Evolutionary conservation across 495 filamentous ascomycete genomes (phyloP).

Genomic region (Penicillium egyptiacum): DNA sequence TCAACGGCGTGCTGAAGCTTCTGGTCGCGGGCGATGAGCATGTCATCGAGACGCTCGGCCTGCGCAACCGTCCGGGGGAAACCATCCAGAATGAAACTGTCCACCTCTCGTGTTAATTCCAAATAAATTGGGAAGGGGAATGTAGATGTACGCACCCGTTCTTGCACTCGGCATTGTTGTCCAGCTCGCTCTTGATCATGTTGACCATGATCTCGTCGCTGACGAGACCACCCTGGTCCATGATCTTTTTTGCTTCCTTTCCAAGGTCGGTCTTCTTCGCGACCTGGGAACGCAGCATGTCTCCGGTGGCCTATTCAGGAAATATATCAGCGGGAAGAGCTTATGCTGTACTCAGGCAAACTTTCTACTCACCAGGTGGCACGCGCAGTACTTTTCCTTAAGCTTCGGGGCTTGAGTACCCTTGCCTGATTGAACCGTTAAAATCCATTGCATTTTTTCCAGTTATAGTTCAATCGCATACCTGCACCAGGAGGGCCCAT

Average conservation of each 20-base stretch:
- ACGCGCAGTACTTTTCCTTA: constrained; percentile 94
- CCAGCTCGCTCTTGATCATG: constrained; percentile 97
- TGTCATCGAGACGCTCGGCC: constrained; percentile 89
- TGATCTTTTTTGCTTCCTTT: constrained; percentile 99
- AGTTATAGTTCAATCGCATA: constrained; percentile 42
- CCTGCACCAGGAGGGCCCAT: constrained; percentile 98
- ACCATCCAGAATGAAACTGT: constrained; percentile 96
- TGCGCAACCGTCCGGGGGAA: constrained; percentile 96
- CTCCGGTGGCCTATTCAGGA: constrained; percentile 79
- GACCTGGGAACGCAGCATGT: constrained; percentile 98
- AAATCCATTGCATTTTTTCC: constrained; percentile 23
- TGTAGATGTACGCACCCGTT: constrained; percentile 60
- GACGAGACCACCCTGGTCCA: constrained; percentile 96
- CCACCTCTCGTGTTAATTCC: constrained; percentile 19
- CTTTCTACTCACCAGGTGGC: constrained; percentile 76
- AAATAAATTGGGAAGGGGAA: neutral
- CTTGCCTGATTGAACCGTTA: constrained; percentile 68
- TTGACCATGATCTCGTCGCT: constrained; percentile 99
- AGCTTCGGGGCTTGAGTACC: constrained; percentile 97
- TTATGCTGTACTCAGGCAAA: constrained; percentile 4
- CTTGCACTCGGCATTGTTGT: constrained; percentile 92
- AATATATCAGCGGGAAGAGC: constrained; percentile 12
- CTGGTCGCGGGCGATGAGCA: constrained; percentile 72
- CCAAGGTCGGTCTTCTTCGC: constrained; percentile 95
- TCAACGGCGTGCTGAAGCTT: constrained; percentile 91